Base-by-base conservation (phyloP, 345 rosid species). In the Aquilaria yunnanensis region DNA sequence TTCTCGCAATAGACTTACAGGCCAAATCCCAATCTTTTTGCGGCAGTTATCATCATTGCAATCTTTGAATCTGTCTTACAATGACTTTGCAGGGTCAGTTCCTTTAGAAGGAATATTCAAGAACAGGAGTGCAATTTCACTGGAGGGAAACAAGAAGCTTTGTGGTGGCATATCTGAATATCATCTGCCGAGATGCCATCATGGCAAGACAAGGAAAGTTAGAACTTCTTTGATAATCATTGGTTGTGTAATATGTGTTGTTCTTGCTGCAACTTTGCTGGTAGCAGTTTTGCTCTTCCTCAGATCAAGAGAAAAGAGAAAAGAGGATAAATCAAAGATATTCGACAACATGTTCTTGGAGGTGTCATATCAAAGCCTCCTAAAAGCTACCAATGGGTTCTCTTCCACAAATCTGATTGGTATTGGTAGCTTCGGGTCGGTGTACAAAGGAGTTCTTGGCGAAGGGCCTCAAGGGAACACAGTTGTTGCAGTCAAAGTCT, bases 41-140 rank as follows among this genome's bases (percentile, higher is more conserved):
- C 9, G 6, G 31, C 11, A 14, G 12, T 47, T 60, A 30, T 13
- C 67, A 12, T 29, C 54, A 1, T 62, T 73, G 10, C 4, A 47
- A 0, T 14, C 14, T 3, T 67, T 71, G 57, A 57, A 75, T 55
- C 57, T 75, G 10, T 74, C 87, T 54, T 65, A 59, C 29, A 82
- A 82, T n/a, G 14, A 75, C 37, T 70, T 82, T 0, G 79, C 75
- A 45, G 82, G 85, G 5, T 64, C 56, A 46, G 12, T 69, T 12
- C 83, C 77, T 10, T 10, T n/a, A 11, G 32, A 34, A 55, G 79
- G 87, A 16, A 32, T 69, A 5, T 79, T 80, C 51, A 29, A 29
- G 7, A 53, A 53, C 31, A 41, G 23, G 3, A 53, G 13, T 63
- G 57, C 23, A 6, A 23, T 30, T 41, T 12, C 12, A 10, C 9